Conservation (phyloP, 352 stramenopile genomes). For the Phytophthora sp. region DNA sequence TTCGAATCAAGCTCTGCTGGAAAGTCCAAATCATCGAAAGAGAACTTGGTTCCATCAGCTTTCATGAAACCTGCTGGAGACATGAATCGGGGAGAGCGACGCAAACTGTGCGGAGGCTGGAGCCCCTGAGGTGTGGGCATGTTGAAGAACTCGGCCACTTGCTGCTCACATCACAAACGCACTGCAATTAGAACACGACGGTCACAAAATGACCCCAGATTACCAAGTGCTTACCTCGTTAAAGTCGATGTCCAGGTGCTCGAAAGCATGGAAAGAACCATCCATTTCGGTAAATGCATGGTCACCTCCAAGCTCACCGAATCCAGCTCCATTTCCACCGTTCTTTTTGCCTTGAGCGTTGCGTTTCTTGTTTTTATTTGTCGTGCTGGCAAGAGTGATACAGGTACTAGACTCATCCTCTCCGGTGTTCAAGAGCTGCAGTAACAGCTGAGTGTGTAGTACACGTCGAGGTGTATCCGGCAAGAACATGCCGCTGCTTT, state of each 20-base stretch:
- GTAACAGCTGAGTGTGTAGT: slow-evolving; percentile 78
- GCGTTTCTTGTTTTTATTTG: slow-evolving; percentile 74
- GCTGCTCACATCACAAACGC: slow-evolving; percentile 36
- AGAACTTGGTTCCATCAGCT: slow-evolving; percentile 80
- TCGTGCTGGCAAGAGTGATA: slow-evolving; percentile 36
- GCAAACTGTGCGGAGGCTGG: slow-evolving; percentile 71
- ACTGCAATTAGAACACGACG: slow-evolving; percentile 13
- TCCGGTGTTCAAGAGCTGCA: slow-evolving; percentile 72
- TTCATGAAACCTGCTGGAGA: slow-evolving; percentile 76
- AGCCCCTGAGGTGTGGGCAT: slow-evolving; percentile 67
- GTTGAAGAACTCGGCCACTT: slow-evolving; percentile 87
- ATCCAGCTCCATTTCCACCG: slow-evolving; percentile 1
- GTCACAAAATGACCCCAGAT: background rate
- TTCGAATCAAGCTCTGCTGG: slow-evolving; percentile 73
- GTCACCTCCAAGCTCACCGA: slow-evolving; percentile 21
- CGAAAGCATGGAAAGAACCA: slow-evolving; percentile 74
- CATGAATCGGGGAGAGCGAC: slow-evolving; percentile 76
- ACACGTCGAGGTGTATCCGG: slow-evolving; percentile 76
- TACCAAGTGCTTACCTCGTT: slow-evolving; percentile 58
- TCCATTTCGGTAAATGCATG: slow-evolving; percentile 65
- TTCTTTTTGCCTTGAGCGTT: slow-evolving; percentile 38
- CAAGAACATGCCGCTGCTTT: slow-evolving; percentile 75
- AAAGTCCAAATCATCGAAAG: slow-evolving; percentile 85
- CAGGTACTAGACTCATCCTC: slow-evolving; percentile 49
- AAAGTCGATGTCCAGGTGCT: slow-evolving; percentile 88